These are phyloP conservation scores for Magnaporthales sp. DNA, from an alignment of 2,329 filamentous ascomycete species.

Conservation along the genomic window DNA sequence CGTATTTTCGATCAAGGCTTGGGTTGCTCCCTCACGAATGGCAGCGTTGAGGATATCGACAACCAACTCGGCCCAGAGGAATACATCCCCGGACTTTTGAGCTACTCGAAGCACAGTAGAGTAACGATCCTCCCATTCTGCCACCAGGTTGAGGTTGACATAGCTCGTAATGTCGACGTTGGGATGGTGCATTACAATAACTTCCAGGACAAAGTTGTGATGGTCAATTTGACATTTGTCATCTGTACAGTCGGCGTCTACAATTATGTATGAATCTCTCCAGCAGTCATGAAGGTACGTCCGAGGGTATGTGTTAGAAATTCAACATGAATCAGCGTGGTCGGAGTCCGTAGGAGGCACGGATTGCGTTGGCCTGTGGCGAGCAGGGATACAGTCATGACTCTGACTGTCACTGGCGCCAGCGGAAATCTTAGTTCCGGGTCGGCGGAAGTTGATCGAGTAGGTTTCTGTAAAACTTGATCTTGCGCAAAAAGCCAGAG, in stretches of 20 bases:
- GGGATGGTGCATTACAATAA: slow-evolving; percentile 20
- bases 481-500: too few species aligned
- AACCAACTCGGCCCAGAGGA: slow-evolving; percentile 26
- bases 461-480: too few species aligned
- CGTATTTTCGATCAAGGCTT: slow-evolving; percentile 22
- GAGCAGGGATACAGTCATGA: neutral
- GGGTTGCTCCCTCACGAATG: slow-evolving; percentile 22
- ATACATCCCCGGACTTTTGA: slow-evolving; percentile 19
- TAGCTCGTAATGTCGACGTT: slow-evolving; percentile 22
- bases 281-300: too few species aligned
- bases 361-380: neutral
- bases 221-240: too few species aligned
- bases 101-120: slow-evolving; percentile 18
- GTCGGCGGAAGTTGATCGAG: too few species aligned
- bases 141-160: slow-evolving; percentile 20
- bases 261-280: neutral
- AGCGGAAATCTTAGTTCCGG: neutral
- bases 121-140: slow-evolving; percentile 22
- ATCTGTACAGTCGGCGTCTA: neutral
- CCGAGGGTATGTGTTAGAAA: neutral
- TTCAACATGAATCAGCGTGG: neutral
- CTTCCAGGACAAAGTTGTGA: too few species aligned
- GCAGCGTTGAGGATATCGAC: slow-evolving; percentile 26
- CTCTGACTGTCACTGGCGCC: neutral
- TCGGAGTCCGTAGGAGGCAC: neutral